Percentiles rank a stretch among this genome's conserved stretches.
Evolutionary conservation across 2,329 filamentous ascomycete species (phyloP).

Genomic region (Plectosphaerella sp.): DNA sequence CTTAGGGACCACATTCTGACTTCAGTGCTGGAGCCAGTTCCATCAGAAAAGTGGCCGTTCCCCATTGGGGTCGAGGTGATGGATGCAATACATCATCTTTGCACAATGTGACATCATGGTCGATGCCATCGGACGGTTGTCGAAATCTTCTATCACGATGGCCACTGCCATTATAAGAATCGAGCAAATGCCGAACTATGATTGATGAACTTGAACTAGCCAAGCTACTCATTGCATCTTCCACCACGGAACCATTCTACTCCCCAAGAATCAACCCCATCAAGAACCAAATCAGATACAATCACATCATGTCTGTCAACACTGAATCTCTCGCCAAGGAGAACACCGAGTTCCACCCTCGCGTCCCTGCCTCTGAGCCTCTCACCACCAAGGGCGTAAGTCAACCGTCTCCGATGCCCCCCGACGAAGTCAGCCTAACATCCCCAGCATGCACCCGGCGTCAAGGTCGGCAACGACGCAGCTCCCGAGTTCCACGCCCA

Average conservation of each 20-base stretch:
- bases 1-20: background rate
- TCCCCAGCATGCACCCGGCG: constrained; percentile 59
- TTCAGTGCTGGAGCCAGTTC: background rate
- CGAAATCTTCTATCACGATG: background rate
- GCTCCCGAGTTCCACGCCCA: constrained; percentile 61
- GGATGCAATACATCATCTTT: background rate
- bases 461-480: constrained; percentile 54
- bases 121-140: background rate
- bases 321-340: constrained; percentile 47
- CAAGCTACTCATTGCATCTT: background rate
- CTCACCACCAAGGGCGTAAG: constrained; percentile 50
- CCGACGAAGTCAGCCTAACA: constrained; percentile 5
- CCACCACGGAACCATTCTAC: constrained; percentile 3
- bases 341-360: constrained; percentile 48
- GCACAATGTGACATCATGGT: background rate
- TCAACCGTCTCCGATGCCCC: constrained; percentile 6
- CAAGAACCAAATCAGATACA: background rate
- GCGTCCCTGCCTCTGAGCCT: constrained; percentile 45
- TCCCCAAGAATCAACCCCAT: background rate
- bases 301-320: constrained; percentile 41
- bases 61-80: background rate
- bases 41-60: background rate
- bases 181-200: background rate
- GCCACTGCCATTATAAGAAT: background rate
- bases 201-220: background rate